Base-by-base conservation (phyloP, 805 yeast genomes). In the Candida insectorum region DNA sequence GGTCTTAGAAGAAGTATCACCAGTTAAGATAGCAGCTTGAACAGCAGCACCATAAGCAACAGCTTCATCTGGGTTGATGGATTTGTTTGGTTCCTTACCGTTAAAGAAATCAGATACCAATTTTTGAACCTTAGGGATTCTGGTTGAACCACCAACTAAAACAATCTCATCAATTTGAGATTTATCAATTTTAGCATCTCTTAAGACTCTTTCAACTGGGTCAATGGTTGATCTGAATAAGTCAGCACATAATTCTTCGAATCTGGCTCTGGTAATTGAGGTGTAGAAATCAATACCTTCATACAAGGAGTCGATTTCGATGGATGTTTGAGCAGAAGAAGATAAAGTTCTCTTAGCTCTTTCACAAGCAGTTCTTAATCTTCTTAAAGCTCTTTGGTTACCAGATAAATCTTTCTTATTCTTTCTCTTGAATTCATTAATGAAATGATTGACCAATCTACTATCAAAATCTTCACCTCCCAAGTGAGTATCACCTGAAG, bases 21-120 rank as follows among this genome's bases (percentile, higher is more conserved):
- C 97, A 36, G 95, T 80, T 47, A 91, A 73, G 51, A 91, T 94
- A 73, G 97, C 97, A 38, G 96, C 97, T 74, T 91, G 98, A 45
- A 91, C 97, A 45, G 98, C 97, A 42, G 97, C 97, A 78, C 98
- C 98, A 55, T 81, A 91, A 27, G 97, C 98, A 57, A 91, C 97
- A 62, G 98, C 98, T 75, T 91, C 98, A 71, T 91, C 98, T 45
- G 98, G 97, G 75, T 91, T 91, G 58, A 91, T 91, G 55, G 96
- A 91, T 78, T 89, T 91, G 49, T 95, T 86, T 47, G 95, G 91
- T 69, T 88, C 88, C 77, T 93, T 91, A 54, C 96, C 96, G 56
- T 83, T 80, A 60, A 91, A 91, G 77, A 68, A 88, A 46, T 82
- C 76, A 69, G 91, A 95, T 50, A 91, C 77, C 54, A 91, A 75